phyloP scores from a whole-genome alignment of 2,329 filamentous ascomycete genomes.

The Mollisia scopiformis region DNA sequence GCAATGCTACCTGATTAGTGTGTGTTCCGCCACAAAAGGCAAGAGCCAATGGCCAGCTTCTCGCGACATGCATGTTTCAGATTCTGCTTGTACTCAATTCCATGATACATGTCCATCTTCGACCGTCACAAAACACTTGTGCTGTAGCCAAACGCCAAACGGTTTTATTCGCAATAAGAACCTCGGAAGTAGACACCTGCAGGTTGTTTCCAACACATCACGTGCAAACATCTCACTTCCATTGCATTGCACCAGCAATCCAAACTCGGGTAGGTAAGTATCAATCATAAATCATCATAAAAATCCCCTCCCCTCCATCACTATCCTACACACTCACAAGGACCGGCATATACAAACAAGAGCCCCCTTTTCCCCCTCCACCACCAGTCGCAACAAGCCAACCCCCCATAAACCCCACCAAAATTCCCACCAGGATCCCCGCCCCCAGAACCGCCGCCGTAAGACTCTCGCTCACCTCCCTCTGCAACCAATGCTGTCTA shows the following conservation, averaged over 20 bases:
- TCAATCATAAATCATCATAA: not conserved
- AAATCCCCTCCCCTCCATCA: too few relatives aligned
- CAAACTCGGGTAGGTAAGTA: too few relatives aligned
- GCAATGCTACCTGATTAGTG: not conserved
- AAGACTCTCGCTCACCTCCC: conserved; percentile 15
- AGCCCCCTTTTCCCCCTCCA: too few relatives aligned
- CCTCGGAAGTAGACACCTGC: too few relatives aligned
- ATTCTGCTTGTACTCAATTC: too few relatives aligned
- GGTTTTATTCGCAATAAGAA: too few relatives aligned
- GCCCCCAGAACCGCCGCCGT: conserved; percentile 2
- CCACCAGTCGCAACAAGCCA: not conserved
- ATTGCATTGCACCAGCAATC: not conserved
- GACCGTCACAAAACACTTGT: too few relatives aligned
- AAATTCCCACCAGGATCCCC: conserved; percentile 4
- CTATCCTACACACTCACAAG: not conserved
- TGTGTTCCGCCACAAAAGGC: not conserved
- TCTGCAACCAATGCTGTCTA: conserved; percentile 16
- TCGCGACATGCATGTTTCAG: too few relatives aligned
- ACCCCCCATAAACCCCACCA: not conserved
- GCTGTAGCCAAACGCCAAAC: too few relatives aligned
- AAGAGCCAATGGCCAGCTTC: not conserved
- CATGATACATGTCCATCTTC: too few relatives aligned
- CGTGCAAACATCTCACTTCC: not conserved
- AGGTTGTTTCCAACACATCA: too few relatives aligned
- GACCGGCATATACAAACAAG: not conserved